Base-by-base conservation (phyloP, 352 stramenopile species). In the Pythium vanterpoolii region DNA sequence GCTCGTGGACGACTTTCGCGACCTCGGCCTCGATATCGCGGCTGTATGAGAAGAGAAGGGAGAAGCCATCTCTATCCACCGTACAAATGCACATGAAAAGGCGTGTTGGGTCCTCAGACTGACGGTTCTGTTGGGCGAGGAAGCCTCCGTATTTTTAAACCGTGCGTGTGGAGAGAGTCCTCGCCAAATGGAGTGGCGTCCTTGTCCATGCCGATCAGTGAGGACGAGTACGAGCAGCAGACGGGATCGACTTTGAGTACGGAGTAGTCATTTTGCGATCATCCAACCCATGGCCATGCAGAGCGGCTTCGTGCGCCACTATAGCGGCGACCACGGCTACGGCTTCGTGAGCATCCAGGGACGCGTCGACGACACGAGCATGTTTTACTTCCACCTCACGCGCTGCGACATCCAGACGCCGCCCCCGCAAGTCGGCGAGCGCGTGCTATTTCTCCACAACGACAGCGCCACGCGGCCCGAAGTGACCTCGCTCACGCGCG, bases 1-100 rank as follows among this genome's bases (percentile, higher is more conserved):
- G 18, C 48, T 65, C 7, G 28, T 7, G 8, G 48, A 53, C 34
- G 57, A 65, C 48, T 65, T 65, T 13, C 47, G 49, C 6, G 48
- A 40, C 11, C 18, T 65, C 7, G 57, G 39, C 27, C 47, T 65
- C 21, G 38, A 56, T 30, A 39, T 46, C 19, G 47, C 23, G 2
- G 24, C 16, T 10, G 43, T 54, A 3, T 60, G 33, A 31, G 8
- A n/a, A n/a, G n/a, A n/a, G n/a, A n/a, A n/a, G n/a, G n/a, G n/a
- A n/a, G n/a, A n/a, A n/a, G n/a, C n/a, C n/a, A n/a, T n/a, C n/a
- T n/a, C n/a, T n/a, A n/a, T n/a, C n/a, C n/a, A n/a, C n/a, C n/a
- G n/a, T n/a, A n/a, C n/a, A n/a, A n/a, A n/a, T n/a, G n/a, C n/a
- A n/a, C n/a, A n/a, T n/a, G n/a, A n/a, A n/a, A n/a, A n/a, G n/a